A percentile compares a stretch with the other conserved stretches of the same genome.
phyloP scores from a whole-genome alignment of 257 asterid species.

The Solanum boliviense region DNA sequence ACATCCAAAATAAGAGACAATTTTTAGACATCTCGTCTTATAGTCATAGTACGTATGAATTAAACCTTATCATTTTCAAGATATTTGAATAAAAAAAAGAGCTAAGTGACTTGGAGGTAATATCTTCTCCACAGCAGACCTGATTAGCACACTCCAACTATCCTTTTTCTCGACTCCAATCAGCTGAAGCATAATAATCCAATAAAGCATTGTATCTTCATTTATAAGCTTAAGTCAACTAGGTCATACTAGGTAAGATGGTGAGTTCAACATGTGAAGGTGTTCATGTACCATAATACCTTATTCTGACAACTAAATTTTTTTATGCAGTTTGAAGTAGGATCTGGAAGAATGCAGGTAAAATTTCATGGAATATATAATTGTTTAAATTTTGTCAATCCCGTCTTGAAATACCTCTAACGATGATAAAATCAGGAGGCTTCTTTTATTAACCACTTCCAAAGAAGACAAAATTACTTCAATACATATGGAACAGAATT shows the following conservation, averaged over 20 bases:
- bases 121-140: not conserved
- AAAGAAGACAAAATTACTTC: not conserved
- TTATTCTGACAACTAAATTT: not conserved
- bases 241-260: not conserved
- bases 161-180: not conserved
- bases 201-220: not conserved
- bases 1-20: not conserved
- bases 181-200: not conserved
- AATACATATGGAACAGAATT: not conserved
- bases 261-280: not conserved
- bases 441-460: not conserved
- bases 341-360: not conserved
- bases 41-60: not conserved
- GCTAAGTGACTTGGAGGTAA: not conserved
- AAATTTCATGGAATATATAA: not conserved
- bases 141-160: not conserved
- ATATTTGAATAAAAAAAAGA: not conserved
- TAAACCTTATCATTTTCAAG: not conserved
- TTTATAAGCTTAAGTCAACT: not conserved
- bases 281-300: not conserved
- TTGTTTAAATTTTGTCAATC: not conserved
- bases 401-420: not conserved
- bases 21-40: not conserved
- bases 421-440: not conserved
- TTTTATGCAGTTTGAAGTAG: not conserved